These are phyloP conservation scores for Claviceps purpurea DNA, from an alignment of 2,329 filamentous ascomycete species.

Conservation along the genomic window DNA sequence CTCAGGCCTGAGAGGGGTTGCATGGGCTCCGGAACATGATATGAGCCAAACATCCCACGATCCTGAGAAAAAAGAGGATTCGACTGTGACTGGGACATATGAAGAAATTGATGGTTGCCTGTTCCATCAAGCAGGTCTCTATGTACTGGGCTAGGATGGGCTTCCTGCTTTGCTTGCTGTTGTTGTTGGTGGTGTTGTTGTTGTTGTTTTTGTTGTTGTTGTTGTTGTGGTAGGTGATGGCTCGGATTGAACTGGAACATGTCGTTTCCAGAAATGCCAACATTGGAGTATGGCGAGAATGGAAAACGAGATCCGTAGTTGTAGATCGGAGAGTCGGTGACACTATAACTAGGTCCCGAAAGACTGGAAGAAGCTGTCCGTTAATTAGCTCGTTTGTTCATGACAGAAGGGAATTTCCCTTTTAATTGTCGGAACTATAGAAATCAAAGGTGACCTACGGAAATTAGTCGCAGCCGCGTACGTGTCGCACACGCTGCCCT, in stretches of 20 bases:
- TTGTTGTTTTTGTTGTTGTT: constrained; percentile 14
- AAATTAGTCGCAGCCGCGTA: constrained; percentile 5
- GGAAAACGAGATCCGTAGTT: constrained; percentile 17
- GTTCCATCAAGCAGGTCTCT: constrained; percentile 11
- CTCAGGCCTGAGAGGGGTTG: constrained; percentile 14
- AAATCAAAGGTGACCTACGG: constrained; percentile 1
- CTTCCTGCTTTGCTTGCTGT: constrained; percentile 15
- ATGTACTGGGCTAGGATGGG: constrained; percentile 9
- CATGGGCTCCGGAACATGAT: constrained; percentile 11
- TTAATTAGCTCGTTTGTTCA: not conserved
- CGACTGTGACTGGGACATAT: constrained; percentile 15
- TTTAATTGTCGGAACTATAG: not conserved
- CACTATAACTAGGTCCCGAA: constrained; percentile 14
- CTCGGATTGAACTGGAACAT: constrained; percentile 14
- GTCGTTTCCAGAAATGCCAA: constrained; percentile 13
- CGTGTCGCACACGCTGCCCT: constrained; percentile 4
- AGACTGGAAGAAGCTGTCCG: constrained; percentile 14
- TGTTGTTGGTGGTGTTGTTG: constrained; percentile 5
- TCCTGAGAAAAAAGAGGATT: constrained; percentile 22
- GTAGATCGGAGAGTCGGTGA: constrained; percentile 19
- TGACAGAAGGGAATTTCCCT: not conserved
- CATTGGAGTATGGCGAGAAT: constrained; percentile 13
- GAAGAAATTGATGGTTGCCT: constrained; percentile 14
- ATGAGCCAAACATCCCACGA: constrained; percentile 16
- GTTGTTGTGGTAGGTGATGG: constrained; percentile 7